A percentile compares a stretch with the other conserved stretches of the same genome.
Conservation (phyloP, 331 rosid species). For the Rhamnella rubrinervis region DNA sequence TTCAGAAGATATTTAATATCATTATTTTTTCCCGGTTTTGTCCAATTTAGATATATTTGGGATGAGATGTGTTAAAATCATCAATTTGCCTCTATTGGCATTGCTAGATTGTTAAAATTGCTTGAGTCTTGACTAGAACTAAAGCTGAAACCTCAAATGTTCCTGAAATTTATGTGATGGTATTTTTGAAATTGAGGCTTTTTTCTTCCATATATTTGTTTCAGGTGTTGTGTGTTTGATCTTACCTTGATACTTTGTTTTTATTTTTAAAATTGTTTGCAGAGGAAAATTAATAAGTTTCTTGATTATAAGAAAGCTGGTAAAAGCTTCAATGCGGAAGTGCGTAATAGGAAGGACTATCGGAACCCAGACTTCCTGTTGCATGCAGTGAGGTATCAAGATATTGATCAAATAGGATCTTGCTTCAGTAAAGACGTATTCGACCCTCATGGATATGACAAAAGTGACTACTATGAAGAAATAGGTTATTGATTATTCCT, state of each 20-base stretch:
- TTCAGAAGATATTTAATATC: no score
- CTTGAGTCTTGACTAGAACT: no score
- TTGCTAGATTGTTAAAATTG: no score
- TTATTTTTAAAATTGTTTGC: constrained; percentile 31
- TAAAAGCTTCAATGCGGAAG: constrained; percentile 93
- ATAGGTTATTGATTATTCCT: constrained; percentile 58
- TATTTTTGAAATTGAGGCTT: no score
- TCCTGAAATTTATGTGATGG: no score
- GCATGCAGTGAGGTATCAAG: constrained; percentile 96
- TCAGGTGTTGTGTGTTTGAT: not conserved
- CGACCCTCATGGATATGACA: constrained; percentile 93
- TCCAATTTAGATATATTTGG: no score
- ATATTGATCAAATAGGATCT: constrained; percentile 90
- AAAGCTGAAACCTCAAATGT: no score
- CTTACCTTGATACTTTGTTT: constrained; percentile 16
- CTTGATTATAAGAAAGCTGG: constrained; percentile 86
- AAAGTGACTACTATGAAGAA: constrained; percentile 79
- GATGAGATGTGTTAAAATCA: no score
- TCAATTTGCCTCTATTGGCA: no score
- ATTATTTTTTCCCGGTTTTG: no score
- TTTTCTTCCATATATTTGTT: not conserved
- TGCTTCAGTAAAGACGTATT: constrained; percentile 96
- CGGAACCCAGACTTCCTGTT: constrained; percentile 90
- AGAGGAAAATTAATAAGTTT: constrained; percentile 85
- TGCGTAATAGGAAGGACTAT: constrained; percentile 91